Percentiles rank a stretch among this genome's conserved stretches.
Conservation (phyloP, 805 yeast genomes). For the Lachancea quebecensis region DNA sequence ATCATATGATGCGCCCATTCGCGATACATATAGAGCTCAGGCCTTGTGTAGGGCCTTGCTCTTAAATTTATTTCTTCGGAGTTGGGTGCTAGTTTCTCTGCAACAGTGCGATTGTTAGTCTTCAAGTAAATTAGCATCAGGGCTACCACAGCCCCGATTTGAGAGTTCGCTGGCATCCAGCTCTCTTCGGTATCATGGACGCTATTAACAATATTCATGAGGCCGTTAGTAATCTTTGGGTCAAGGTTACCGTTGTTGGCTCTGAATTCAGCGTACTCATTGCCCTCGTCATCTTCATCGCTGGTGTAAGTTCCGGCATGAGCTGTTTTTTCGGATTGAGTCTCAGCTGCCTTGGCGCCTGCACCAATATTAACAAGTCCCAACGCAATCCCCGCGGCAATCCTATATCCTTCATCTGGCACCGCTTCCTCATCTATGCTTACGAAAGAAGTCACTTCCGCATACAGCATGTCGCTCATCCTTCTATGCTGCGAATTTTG, state of each 20-base stretch:
- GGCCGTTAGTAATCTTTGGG: slow-evolving; percentile 3
- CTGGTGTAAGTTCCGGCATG: slow-evolving; percentile 45
- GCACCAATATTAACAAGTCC: slow-evolving; percentile 80
- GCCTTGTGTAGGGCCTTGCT: slow-evolving; percentile 50
- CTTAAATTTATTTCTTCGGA: slow-evolving; percentile 8
- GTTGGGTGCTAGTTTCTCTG: slow-evolving; percentile 51
- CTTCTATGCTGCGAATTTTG: slow-evolving; percentile 72
- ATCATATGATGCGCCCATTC: slow-evolving; percentile 59
- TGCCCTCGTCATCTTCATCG: slow-evolving; percentile 41
- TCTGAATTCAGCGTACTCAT: slow-evolving; percentile 1
- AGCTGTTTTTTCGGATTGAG: not conserved
- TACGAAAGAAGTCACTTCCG: slow-evolving; percentile 51
- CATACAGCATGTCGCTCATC: slow-evolving; percentile 71
- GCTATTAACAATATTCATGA: slow-evolving; percentile 16
- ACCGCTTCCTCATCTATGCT: slow-evolving; percentile 47
- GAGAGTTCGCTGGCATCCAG: slow-evolving; percentile 34
- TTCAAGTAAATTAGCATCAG: slow-evolving; percentile 66
- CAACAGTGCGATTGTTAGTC: slow-evolving; percentile 53
- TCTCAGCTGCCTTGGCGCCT: slow-evolving; percentile 37
- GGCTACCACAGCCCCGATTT: slow-evolving; percentile 68
- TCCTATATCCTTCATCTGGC: slow-evolving; percentile 71
- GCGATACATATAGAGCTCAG: slow-evolving; percentile 65
- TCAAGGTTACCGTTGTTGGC: slow-evolving; percentile 8
- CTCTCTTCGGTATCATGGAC: slow-evolving; percentile 21
- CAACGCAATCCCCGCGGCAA: slow-evolving; percentile 82